These are phyloP conservation scores for Collybiopsis luxurians DNA, from an alignment of 768 basidiomycete species.

Conservation along the genomic window DNA sequence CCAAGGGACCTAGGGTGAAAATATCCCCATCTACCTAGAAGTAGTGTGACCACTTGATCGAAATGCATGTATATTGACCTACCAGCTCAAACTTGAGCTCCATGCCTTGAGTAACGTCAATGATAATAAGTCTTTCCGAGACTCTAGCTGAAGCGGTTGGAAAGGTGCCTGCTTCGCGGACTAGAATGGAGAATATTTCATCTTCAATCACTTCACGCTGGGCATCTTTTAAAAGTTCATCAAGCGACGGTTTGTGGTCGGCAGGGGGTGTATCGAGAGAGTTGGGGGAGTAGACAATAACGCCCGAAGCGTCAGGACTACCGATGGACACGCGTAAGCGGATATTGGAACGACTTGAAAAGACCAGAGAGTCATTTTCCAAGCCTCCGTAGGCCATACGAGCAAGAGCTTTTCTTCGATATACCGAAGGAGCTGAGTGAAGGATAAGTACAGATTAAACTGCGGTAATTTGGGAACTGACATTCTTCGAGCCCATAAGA, in stretches of 20 bases:
- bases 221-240: constrained; percentile 51
- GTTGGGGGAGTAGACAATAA: constrained; percentile 34
- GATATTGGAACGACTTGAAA: constrained; percentile 62
- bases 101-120: constrained; percentile 71
- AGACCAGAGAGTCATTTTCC: constrained; percentile 44
- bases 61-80: not conserved
- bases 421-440: constrained; percentile 53
- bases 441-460: not conserved
- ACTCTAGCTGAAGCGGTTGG: constrained; percentile 77
- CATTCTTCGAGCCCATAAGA: constrained; percentile 83
- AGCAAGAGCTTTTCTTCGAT: constrained; percentile 71
- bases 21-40: constrained; percentile 32
- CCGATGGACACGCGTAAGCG: constrained; percentile 61
- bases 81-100: constrained; percentile 77
- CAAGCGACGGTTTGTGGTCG: constrained; percentile 36
- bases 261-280: constrained; percentile 17
- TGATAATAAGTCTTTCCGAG: constrained; percentile 71
- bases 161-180: constrained; percentile 72
- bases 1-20: constrained; percentile 8
- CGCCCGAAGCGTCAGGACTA: constrained; percentile 30
- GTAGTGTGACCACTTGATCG: no score
- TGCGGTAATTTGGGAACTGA: no score
- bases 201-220: constrained; percentile 77
- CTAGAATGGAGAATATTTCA: constrained; percentile 74
- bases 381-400: constrained; percentile 53